Evolutionary conservation across 345 rosid genomes (phyloP).

Genomic region (Eutrema yunnanense): DNA sequence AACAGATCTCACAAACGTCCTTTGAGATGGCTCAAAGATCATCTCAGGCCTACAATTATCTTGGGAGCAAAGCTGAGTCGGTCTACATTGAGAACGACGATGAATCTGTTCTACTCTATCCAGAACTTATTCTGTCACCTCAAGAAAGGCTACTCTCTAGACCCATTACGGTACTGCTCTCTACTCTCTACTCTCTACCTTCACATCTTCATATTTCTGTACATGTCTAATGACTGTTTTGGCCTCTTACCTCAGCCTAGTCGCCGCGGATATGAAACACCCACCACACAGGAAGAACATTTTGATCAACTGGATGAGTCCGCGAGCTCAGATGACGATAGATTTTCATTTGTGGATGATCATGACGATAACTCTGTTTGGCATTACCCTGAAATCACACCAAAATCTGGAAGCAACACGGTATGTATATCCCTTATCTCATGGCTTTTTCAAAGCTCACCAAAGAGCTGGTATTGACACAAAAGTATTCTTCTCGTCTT

Average conservation of each 20-base stretch:
- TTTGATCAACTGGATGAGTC: constrained; percentile 15
- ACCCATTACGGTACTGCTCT: constrained; percentile 21
- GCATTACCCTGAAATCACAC: constrained; percentile 14
- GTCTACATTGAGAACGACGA: constrained; percentile 13
- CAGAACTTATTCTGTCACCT: constrained; percentile 28
- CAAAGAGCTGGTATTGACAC: background rate
- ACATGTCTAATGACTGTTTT: background rate
- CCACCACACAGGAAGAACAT: constrained; percentile 6
- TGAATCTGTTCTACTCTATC: constrained; percentile 26
- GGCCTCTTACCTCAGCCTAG: constrained; percentile 24
- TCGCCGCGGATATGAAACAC: constrained; percentile 12
- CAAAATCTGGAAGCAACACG: constrained; percentile 19
- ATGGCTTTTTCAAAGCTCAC: background rate
- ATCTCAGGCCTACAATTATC: constrained; percentile 9
- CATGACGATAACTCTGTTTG: constrained; percentile 14
- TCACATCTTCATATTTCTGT: constrained; percentile 1
- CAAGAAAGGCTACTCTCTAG: constrained; percentile 21
- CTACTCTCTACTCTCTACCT: background rate
- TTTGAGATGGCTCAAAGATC: constrained; percentile 6
- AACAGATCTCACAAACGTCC: background rate
- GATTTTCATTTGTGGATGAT: constrained; percentile 30
- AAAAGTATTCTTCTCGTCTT: background rate
- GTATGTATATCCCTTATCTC: constrained; percentile 9
- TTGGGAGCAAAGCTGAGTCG: constrained; percentile 17
- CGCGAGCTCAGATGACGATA: constrained; percentile 24